Base-by-base conservation (phyloP, 2,329 filamentous ascomycete genomes). In the Escovopsis weberi region DNA sequence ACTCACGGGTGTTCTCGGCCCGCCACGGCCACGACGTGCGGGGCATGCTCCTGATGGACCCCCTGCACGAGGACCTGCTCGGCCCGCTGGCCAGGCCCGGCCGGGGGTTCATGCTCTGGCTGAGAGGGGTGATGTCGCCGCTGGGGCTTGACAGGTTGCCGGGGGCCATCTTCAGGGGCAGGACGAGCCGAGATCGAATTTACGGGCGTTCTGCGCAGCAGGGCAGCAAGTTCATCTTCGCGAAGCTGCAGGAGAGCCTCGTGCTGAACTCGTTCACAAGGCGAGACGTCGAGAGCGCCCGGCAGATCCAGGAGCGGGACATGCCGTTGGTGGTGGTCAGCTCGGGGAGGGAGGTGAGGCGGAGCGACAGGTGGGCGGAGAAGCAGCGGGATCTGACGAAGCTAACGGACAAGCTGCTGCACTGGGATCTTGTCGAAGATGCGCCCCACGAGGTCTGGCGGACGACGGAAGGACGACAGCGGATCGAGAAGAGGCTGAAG, bases 161-260 rank as follows among this genome's bases (percentile, higher is more conserved):
- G 0, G 88, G 83, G 0, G 87, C 88, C 7, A 61, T 96, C 6
- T 85, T 96, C 67, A 75, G 76, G 41, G 85, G 87, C 33, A 82
- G 87, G 35, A 82, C 73, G 1, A 78, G 84, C 33, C 77, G 82
- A 57, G 89, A 96, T 59, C 81, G 91, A 9, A 78, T 94, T 10
- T 93, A 83, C 61, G 91, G 91, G 11, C 73, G 77, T 37, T 77
- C 79, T 5, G 78, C 86, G 0, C 82, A 86, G 55, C 85, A 94
- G 60, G 72, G 71, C 23, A 85, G 84, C 47, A 93, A 88, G 59
- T 81, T 76, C 58, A 81, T 95, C 60, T 94, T 93, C 59, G 83
- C 87, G 4, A 85, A 88, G 62, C 69, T 98, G 43, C 91, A 98
- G 62, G 91, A 98, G 65, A 89, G 82, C 50, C 70, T 96, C 1